Evolutionary conservation across 257 asterid species (phyloP), one percentile per base, ranked within the genome.

Genomic region (Echites panduratus): DNA sequence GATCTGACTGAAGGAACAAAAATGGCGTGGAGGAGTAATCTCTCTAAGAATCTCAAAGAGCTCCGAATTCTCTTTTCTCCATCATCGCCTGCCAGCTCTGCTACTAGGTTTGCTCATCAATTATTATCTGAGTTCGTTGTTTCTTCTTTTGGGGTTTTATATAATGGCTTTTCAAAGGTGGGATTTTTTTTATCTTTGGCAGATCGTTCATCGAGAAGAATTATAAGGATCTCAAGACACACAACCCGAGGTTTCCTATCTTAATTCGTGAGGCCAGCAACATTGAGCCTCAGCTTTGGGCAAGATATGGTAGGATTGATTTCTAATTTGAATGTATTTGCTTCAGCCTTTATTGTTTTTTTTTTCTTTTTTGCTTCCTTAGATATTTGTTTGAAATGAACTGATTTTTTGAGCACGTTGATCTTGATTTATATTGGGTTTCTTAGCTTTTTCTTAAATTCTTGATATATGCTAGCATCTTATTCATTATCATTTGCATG

Each of bases 211-310:
- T 93, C 54, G 95, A 89, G 83, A 90, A 80, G 53, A 90, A 90
- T 79, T 93, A 93, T 86, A 93, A 88, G 87, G 93, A 89, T 82
- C 89, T 93, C 86, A 93, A 93, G 88, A 84, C 94, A 58, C 87
- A 81, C 13, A 93, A 93, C 74, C 97, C 98, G 66, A 93, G 79
- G 77, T 88, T 93, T 54, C 96, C 96, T 22, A 90, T 90, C 79
- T 78, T 93, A 85, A 89, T 93, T 84, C 98, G 97, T 54, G 96
- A 93, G 82, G 94, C 92, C 45, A 68, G 82, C 26, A 89, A 89
- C 59, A 82, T 83, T 73, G 95, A 90, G 78, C 98, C 98, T 73
- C 98, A 90, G 84, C 96, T 93, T 27, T 93, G 98, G 98, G 98
- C 96, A 29, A 87, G 98, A 93, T 90, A 79, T 72, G 98, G 98